Percentiles rank a stretch among this genome's conserved stretches.
These are phyloP conservation scores for Albizia julibrissin DNA, from an alignment of 306 rosid genomes.

Conservation along the genomic window DNA sequence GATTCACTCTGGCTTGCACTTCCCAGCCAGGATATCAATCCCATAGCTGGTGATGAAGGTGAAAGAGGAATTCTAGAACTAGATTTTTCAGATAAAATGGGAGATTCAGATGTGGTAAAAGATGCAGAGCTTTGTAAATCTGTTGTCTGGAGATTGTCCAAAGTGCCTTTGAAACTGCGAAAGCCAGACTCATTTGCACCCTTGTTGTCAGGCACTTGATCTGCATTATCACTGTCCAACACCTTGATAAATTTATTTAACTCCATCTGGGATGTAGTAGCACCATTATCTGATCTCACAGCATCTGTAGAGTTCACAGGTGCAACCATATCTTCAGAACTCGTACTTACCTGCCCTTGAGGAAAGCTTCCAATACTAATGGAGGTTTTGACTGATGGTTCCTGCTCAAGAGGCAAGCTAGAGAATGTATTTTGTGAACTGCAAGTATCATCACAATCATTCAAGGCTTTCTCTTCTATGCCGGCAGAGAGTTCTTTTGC, in stretches of 20 bases:
- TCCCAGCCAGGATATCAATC: constrained; percentile 89
- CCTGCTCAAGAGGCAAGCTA: constrained; percentile 86
- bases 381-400: constrained; percentile 81
- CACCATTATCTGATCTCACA: constrained; percentile 50
- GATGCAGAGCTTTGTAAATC: constrained; percentile 82
- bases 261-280: constrained; percentile 46
- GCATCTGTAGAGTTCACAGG: constrained; percentile 44
- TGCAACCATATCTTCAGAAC: constrained; percentile 76
- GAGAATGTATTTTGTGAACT: constrained; percentile 92
- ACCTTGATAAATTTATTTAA: constrained; percentile 54
- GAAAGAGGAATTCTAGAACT: constrained; percentile 56
- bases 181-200: constrained; percentile 64
- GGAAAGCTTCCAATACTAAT: constrained; percentile 93
- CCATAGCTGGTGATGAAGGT: constrained; percentile 71
- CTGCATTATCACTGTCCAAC: constrained; percentile 68
- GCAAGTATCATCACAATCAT: constrained; percentile 78
- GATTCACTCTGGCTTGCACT: constrained; percentile 58
- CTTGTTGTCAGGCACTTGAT: constrained; percentile 67
- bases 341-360: constrained; percentile 81
- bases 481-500: constrained; percentile 85
- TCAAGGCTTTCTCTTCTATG: constrained; percentile 74
- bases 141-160: constrained; percentile 48
- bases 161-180: constrained; percentile 49
- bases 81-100: constrained; percentile 83
- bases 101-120: constrained; percentile 64